A percentile compares a stretch with the other conserved stretches of the same genome.
Evolutionary conservation across 768 basidiomycete genomes (phyloP).

Genomic region (Tephrocybe sp.): DNA sequence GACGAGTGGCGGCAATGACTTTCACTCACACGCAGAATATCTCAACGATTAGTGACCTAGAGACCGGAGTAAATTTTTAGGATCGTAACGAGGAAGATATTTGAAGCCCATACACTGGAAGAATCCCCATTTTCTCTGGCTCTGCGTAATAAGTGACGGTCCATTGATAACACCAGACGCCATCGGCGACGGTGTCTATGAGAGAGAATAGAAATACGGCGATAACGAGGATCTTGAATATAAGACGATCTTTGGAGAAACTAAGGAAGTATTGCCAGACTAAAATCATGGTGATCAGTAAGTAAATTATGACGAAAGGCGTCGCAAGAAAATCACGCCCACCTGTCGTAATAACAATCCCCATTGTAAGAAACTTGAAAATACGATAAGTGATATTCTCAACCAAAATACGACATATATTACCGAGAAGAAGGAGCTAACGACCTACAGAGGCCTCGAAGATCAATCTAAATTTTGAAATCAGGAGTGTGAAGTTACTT

Average conservation of each 20-base stretch:
- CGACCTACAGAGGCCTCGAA: neutral
- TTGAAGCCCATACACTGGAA: neutral
- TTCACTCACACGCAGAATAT: slow-evolving; percentile 5
- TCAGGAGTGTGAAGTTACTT: neutral
- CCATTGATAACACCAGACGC: slow-evolving; percentile 4
- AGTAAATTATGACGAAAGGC: neutral
- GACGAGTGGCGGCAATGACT: no score
- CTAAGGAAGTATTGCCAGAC: slow-evolving; percentile 3
- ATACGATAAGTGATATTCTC: neutral
- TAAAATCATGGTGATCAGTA: neutral
- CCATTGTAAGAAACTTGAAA: slow-evolving; percentile 1
- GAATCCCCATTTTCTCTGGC: neutral
- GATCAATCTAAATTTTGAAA: neutral
- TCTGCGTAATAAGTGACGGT: neutral
- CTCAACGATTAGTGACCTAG: slow-evolving; percentile 3
- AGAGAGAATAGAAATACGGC: neutral
- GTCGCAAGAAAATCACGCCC: neutral
- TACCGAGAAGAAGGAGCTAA: slow-evolving; percentile 6
- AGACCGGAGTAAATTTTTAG: neutral
- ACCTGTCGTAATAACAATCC: neutral
- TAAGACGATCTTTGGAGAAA: slow-evolving; percentile 2
- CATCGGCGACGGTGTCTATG: slow-evolving; percentile 3
- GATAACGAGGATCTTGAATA: slow-evolving; percentile 1
- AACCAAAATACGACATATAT: neutral
- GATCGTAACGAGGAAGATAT: neutral